phyloP scores from a whole-genome alignment of 2,329 filamentous ascomycete genomes.

The Conoideocrella luteorostrata region DNA sequence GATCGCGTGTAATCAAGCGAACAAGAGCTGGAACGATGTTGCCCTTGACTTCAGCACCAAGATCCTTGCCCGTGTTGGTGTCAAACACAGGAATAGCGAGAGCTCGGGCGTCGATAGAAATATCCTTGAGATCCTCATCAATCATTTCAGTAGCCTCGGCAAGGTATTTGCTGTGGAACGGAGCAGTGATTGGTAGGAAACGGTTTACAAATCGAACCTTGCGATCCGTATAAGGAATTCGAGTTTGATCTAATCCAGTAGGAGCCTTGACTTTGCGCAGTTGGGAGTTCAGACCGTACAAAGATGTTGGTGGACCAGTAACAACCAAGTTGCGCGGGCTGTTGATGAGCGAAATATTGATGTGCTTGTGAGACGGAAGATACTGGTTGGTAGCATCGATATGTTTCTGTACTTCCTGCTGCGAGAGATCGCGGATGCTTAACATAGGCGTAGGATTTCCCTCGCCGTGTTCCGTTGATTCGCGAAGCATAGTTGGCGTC shows the following conservation, averaged over 20 bases:
- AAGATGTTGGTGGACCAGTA: conserved; percentile 87
- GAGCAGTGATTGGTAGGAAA: conserved; percentile 94
- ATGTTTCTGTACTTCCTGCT: conserved; percentile 86
- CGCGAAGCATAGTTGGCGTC: conserved; percentile 81
- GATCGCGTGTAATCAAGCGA: conserved; percentile 88
- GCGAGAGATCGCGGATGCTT: conserved; percentile 88
- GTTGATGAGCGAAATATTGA: conserved; percentile 92
- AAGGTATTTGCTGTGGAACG: conserved; percentile 96
- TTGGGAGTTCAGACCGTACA: conserved; percentile 93
- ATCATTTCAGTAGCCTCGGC: conserved; percentile 75
- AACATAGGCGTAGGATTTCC: conserved; percentile 96
- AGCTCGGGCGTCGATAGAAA: conserved; percentile 65
- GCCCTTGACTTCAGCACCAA: conserved; percentile 62
- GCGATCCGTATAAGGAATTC: conserved; percentile 88
- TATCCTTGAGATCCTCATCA: conserved; percentile 77
- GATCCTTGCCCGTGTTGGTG: conserved; percentile 81
- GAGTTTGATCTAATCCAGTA: conserved; percentile 92
- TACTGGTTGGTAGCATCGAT: conserved; percentile 97
- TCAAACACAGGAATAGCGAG: conserved; percentile 84
- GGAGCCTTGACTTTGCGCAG: conserved; percentile 95
- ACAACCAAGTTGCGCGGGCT: conserved; percentile 96
- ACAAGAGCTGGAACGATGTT: conserved; percentile 83
- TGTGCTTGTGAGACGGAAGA: conserved; percentile 84
- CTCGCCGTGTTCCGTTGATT: conserved; percentile 90
- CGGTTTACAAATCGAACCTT: conserved; percentile 96